Evolutionary conservation across 2,329 filamentous ascomycete species (phyloP).

Genomic region (Neocucurbitaria cava): DNA sequence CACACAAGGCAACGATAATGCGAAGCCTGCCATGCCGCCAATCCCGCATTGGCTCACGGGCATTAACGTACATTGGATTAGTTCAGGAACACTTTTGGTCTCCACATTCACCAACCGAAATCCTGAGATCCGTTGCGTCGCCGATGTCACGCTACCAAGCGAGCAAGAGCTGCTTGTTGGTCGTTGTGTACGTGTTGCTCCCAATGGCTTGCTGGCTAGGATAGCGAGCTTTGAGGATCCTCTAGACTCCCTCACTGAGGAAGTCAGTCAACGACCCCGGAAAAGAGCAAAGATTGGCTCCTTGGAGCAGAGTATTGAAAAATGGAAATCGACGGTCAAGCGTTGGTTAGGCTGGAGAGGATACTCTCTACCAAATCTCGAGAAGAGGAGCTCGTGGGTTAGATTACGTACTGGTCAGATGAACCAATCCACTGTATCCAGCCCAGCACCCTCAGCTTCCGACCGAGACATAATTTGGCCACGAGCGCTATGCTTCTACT

Average conservation of each 20-base stretch:
- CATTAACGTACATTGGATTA: conserved; percentile 43
- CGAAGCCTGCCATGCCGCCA: conserved; percentile 6
- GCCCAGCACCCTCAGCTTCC: conserved; percentile 13
- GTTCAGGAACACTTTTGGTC: conserved; percentile 43
- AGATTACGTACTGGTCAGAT: conserved; percentile 34
- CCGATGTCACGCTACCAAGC: conserved; percentile 12
- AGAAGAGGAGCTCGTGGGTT: conserved; percentile 38
- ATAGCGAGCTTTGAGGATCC: conserved; percentile 42
- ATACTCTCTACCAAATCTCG: conserved; percentile 34
- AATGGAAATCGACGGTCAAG: conserved; percentile 42
- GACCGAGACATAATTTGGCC: conserved; percentile 48
- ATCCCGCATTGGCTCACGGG: conserved; percentile 35
- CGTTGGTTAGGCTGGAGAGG: conserved; percentile 47
- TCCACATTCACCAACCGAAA: conserved; percentile 36
- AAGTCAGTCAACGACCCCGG: conserved; percentile 25
- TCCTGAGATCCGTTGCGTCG: conserved; percentile 33
- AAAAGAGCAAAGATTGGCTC: conserved; percentile 35
- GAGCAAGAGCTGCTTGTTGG: conserved; percentile 30
- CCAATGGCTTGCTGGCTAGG: conserved; percentile 41
- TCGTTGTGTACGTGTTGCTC: conserved; percentile 43
- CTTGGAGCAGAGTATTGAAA: conserved; percentile 39
- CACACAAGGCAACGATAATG: conserved; percentile 9
- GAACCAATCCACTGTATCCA: conserved; percentile 13
- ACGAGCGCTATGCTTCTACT: conserved; percentile 42
- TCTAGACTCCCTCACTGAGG: conserved; percentile 24